phyloP scores from a whole-genome alignment of 2,329 filamentous ascomycete genomes.

The Neopestalotiopsis clavispora region DNA sequence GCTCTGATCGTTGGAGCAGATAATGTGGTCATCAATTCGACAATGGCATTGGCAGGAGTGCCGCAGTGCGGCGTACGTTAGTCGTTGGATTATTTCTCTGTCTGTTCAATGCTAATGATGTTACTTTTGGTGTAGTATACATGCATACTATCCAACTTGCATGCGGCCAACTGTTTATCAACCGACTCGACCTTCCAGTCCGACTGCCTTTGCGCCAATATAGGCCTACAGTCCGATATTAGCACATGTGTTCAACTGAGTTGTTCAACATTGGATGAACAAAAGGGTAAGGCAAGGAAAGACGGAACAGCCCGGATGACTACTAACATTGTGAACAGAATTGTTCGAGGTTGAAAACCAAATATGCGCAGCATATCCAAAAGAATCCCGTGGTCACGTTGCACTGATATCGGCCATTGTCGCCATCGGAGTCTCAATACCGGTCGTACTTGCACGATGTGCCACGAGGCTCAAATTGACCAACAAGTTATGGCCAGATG shows the following conservation, averaged over 20 bases:
- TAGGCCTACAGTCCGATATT: constrained; percentile 9
- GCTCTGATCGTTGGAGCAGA: neutral
- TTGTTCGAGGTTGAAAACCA: constrained; percentile 4
- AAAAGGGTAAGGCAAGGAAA: neutral
- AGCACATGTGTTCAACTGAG: constrained; percentile 12
- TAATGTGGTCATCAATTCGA: neutral
- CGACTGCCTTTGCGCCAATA: constrained; percentile 12
- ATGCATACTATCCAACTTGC: constrained; percentile 4
- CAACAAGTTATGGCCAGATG: constrained; percentile 14
- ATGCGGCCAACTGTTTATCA: neutral
- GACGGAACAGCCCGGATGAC: neutral
- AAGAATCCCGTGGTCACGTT: neutral
- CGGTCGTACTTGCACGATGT: constrained; percentile 11
- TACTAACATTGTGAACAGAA: neutral
- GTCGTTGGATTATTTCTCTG: no score
- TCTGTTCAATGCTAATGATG: neutral
- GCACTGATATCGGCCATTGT: constrained; percentile 4
- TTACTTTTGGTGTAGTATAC: neutral
- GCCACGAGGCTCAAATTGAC: constrained; percentile 12
- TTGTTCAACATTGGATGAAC: neutral
- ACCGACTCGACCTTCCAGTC: neutral
- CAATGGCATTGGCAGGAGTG: neutral
- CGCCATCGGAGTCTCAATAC: constrained; percentile 4
- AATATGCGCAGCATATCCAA: constrained; percentile 11
- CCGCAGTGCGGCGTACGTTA: constrained; percentile 5